Evolutionary conservation across 305 asterid genomes (phyloP), one percentile per base, ranked within the genome.

Genomic region (Rubia balearica): DNA sequence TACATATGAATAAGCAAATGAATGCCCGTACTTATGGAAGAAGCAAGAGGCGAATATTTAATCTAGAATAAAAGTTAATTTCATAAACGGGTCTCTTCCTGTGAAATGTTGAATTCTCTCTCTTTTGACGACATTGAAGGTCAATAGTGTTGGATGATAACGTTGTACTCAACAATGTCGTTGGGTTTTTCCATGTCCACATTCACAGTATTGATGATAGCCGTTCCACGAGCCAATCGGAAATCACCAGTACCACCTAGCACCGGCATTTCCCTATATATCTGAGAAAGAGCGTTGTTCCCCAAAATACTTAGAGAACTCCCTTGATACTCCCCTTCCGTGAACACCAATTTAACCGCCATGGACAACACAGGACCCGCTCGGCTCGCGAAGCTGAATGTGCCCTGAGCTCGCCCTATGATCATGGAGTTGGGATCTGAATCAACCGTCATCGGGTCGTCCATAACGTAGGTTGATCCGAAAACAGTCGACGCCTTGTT

Each of bases 181-280:
- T 9, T 59, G 64, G 4, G 64, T 10, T 59, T 59, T 2, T 11
- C 64, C 36, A 21, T 59, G 21, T 59, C 64, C 33, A 59, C 16
- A 1, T 3, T n/a, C 4, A 57, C 13, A 4, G 82, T 79, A 21
- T 79, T 68, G 71, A 45, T 0, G 77, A 77, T 57, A 71, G 66
- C 36, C 77, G 45, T 41, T 41, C 45, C 45, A 41, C 45, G 46
- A 8, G 46, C 46, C 7, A 42, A 12, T 42, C 46, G 65, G 69
- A 75, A 79, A 68, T 61, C 61, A 3, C 80, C 83, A 8, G 80
- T 51, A 24, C 83, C 83, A 14, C 80, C 77, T 9, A 75, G 55
- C 9, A 79, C 64, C 0, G 83, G 77, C 74, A 80, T 41, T 49
- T 80, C 83, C 0, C 81, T 71, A 42, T 70, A 73, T 45, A 33